Evolutionary conservation across 2,329 filamentous ascomycete species (phyloP), one percentile per base, ranked within the genome.

Genomic region (Penicillium sp.): DNA sequence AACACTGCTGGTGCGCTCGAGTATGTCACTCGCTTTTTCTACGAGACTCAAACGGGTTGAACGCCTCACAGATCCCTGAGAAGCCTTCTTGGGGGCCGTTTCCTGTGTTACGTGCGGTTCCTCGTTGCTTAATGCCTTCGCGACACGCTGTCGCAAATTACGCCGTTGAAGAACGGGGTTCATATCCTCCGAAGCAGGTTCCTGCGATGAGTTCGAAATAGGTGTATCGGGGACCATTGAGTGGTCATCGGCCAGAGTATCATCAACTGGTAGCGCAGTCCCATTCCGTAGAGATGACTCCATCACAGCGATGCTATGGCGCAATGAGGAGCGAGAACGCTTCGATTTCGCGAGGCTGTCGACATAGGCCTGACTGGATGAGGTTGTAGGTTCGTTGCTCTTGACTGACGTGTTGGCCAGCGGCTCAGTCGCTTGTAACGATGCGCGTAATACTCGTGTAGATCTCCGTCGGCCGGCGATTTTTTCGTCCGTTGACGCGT

Each of bases 1-100:
- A 21, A 80, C 77, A 46, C 81, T 81, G 43, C 63, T 59, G 79
- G 72, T 67, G 78, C 85, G 66, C 67, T 73, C 55, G 72, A 78
- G 42, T 77, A 74, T 11, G 70, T 77, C 65, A 75, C 81, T 63
- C 67, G 74, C 62, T 74, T 75, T 59, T 66, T 72, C 64, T 70
- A 81, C 14, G 49, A 77, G 33, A 52, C 71, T 74, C 51, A 79
- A 66, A 42, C 79, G 75, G 44, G 73, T 73, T 28, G 80, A 82
- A 45, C 67, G 73, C 47, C 72, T 74, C 47, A 57, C 54, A 14
- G 71, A 68, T n/a, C 62, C 64, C 46, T 65, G 58, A 42, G 64
- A 65, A 40, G 67, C 62, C 16, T 44, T 48, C 43, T 70, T 66
- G 14, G 65, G 54, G 34, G 56, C 51, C 37, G 54, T 47, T 37